Evolutionary conservation across 768 basidiomycete genomes (phyloP), one percentile per base, ranked within the genome.

Genomic region (Amanita exitialis): DNA sequence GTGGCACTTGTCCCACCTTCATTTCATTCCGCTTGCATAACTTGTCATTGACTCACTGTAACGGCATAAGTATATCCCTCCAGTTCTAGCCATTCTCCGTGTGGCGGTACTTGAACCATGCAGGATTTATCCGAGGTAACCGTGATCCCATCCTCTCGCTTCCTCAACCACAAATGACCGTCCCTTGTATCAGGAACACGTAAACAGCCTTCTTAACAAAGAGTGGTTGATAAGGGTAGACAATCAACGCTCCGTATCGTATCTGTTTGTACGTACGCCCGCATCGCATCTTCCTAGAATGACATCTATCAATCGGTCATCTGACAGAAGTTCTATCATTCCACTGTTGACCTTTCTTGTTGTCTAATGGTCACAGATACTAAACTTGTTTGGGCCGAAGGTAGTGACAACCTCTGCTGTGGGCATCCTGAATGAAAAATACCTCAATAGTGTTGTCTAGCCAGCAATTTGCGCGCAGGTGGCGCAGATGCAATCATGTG

Each of bases 191-290:
- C 53, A 88, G 86, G 77, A 79, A 44, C 71, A 79, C 50, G 68
- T 74, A 30, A 79, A 78, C 49, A 61, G 64, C 30, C 71, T 89
- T 28, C 66, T 84, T 25, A 67, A 67, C 51, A 84, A 80, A 61
- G 85, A 88, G 63, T 90, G 87, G 87, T 70, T 89, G 10, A 78
- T 77, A 28, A 87, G 83, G 62, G 68, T 75, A 46, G 81, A 88
- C 59, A 68, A 69, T 34, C 68, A 68, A 41, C 75, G 68, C 13
- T 80, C 84, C 1, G 78, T 71, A 1, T 80, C 86, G 30, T 89
- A 88, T 65, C 75, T 90, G 56, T 67, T 88, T 59, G 87, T 89
- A 62, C 58, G 82, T 79, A 51, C 28, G n/a, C 30, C 8, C 27
- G 9, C 16, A 4, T 50, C 41, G 18, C 47, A 25, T 16, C 30